Evolutionary conservation across 1,284 basidiomycete genomes (phyloP).

Genomic region (Pyrrhoderma noxium): DNA sequence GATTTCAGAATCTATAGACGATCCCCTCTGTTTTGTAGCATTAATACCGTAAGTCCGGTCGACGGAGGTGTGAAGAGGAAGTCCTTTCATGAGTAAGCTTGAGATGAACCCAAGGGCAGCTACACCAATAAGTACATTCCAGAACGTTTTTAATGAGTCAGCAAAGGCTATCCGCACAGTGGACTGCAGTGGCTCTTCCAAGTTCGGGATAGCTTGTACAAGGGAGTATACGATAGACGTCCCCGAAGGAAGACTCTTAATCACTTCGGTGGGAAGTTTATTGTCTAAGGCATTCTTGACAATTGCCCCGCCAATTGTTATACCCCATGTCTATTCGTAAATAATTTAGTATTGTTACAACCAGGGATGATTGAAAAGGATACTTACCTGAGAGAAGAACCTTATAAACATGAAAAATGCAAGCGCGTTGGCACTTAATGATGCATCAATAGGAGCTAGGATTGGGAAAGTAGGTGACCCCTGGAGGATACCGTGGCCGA

Average conservation of each 20-base stretch:
- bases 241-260: slow-evolving; percentile 27
- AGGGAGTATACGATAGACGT: slow-evolving; percentile 31
- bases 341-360: not conserved
- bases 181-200: slow-evolving; percentile 28
- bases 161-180: slow-evolving; percentile 32
- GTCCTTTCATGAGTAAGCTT: slow-evolving; percentile 28
- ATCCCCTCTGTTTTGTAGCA: not conserved
- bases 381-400: slow-evolving; percentile 22
- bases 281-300: slow-evolving; percentile 33
- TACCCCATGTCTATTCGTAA: slow-evolving; percentile 31
- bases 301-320: slow-evolving; percentile 32
- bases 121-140: slow-evolving; percentile 30
- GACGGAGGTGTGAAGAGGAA: not conserved
- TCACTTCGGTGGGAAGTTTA: slow-evolving; percentile 29
- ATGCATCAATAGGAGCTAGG: slow-evolving; percentile 29
- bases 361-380: slow-evolving; percentile 9
- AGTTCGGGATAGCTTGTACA: slow-evolving; percentile 28
- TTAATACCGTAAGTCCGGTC: not conserved
- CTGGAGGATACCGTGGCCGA: slow-evolving; percentile 29
- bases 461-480: slow-evolving; percentile 27
- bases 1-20: no score
- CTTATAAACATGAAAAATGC: slow-evolving; percentile 29
- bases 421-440: slow-evolving; percentile 28
- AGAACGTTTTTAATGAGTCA: slow-evolving; percentile 27
- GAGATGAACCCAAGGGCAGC: slow-evolving; percentile 25